Evolutionary conservation across 371 early-diverging fungal species (phyloP).

Genomic region (Mucor mucedo): DNA sequence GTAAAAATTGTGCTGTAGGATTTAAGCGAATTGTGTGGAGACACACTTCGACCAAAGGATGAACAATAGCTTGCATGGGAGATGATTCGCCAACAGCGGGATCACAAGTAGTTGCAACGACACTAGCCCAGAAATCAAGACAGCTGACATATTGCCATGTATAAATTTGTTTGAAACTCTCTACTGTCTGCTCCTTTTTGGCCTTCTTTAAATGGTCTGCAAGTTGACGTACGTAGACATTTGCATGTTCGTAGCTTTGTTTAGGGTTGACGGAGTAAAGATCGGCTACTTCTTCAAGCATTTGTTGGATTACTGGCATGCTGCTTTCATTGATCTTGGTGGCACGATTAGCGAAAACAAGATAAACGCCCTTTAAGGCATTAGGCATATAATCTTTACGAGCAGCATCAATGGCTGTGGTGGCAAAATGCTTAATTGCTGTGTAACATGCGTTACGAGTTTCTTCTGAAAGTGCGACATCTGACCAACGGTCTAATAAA

Average conservation of each 20-base stretch:
- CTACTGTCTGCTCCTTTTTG: slow-evolving; percentile 76
- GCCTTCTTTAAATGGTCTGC: slow-evolving; percentile 88
- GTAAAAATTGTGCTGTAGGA: slow-evolving; percentile 86
- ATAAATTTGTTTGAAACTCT: slow-evolving; percentile 85
- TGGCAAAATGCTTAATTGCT: slow-evolving; percentile 36
- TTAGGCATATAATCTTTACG: slow-evolving; percentile 49
- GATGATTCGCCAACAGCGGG: slow-evolving; percentile 34
- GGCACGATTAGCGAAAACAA: slow-evolving; percentile 77
- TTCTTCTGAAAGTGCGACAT: slow-evolving; percentile 67
- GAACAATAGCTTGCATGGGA: slow-evolving; percentile 44
- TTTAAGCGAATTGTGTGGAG: slow-evolving; percentile 67
- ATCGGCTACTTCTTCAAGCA: slow-evolving; percentile 89
- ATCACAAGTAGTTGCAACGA: slow-evolving; percentile 72
- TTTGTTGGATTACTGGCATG: slow-evolving; percentile 76
- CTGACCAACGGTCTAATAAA: slow-evolving; percentile 66
- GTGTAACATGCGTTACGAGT: slow-evolving; percentile 63
- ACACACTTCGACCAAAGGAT: slow-evolving; percentile 43
- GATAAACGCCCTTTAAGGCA: slow-evolving; percentile 76
- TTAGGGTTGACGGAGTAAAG: slow-evolving; percentile 75
- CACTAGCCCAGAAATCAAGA: slow-evolving; percentile 86
- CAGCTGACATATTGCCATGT: slow-evolving; percentile 94
- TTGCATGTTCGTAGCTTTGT: slow-evolving; percentile 83
- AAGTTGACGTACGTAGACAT: slow-evolving; percentile 89
- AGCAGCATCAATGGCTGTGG: slow-evolving; percentile 39
- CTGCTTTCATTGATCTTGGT: slow-evolving; percentile 77